Percentiles rank a stretch among this genome's conserved stretches.
Evolutionary conservation across 495 filamentous ascomycete genomes (phyloP).

Genomic region (Trypethelium eluteriae): DNA sequence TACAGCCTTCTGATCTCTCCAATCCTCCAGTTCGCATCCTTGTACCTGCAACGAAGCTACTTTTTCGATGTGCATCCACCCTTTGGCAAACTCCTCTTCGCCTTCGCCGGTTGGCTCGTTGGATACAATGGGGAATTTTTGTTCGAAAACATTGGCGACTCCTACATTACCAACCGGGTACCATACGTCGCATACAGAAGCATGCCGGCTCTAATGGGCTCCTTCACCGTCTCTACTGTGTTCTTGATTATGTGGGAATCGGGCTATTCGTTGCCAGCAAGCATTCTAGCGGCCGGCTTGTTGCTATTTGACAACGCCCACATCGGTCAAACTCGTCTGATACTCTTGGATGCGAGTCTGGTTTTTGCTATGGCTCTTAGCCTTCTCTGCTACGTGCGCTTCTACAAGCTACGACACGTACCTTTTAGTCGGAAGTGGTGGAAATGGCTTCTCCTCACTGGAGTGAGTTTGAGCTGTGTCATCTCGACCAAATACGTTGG

Average conservation of each 20-base stretch:
- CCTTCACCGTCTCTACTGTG: constrained; percentile 85
- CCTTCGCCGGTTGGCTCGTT: constrained; percentile 88
- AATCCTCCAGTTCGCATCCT: constrained; percentile 70
- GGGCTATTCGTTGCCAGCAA: constrained; percentile 90
- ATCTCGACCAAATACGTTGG: constrained; percentile 99
- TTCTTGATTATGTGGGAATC: constrained; percentile 99
- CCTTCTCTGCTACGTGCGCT: constrained; percentile 86
- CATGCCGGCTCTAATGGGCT: constrained; percentile 84
- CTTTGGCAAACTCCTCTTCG: constrained; percentile 84
- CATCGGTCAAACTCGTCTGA: constrained; percentile 91
- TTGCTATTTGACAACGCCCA: constrained; percentile 97
- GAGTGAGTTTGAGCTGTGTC: constrained; percentile 88
- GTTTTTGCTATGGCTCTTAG: constrained; percentile 94
- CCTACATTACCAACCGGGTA: constrained; percentile 93
- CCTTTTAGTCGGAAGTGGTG: constrained; percentile 95
- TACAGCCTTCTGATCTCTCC: constrained; percentile 6
- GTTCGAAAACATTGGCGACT: constrained; percentile 99
- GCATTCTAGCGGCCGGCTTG: constrained; percentile 73
- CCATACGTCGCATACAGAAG: constrained; percentile 93
- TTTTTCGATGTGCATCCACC: constrained; percentile 99
- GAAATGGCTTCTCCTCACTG: constrained; percentile 97
- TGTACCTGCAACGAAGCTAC: constrained; percentile 95
- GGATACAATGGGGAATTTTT: constrained; percentile 95
- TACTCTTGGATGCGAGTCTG: constrained; percentile 87
- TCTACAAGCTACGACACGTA: constrained; percentile 90